Percentiles rank a stretch among this genome's conserved stretches.
Evolutionary conservation across 495 filamentous ascomycete genomes (phyloP).

Genomic region (Xylaria venustula): DNA sequence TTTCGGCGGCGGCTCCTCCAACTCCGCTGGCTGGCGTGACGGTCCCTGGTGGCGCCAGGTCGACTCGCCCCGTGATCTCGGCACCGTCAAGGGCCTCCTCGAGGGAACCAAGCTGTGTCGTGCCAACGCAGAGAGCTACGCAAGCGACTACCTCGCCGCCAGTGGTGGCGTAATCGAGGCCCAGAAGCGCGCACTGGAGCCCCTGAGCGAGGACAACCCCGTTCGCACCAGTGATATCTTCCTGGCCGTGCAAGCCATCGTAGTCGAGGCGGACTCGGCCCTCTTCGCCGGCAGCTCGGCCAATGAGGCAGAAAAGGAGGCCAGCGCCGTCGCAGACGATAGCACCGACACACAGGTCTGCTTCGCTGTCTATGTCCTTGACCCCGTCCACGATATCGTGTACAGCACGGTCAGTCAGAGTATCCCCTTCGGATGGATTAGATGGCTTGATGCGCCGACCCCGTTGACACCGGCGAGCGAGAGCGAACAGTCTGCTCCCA

Average conservation of each 20-base stretch:
- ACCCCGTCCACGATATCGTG: conserved; percentile 87
- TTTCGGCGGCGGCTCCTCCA: conserved; percentile 52
- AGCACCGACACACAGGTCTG: conserved; percentile 58
- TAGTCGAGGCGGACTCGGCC: conserved; percentile 55
- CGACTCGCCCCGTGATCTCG: conserved; percentile 69
- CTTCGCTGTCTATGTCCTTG: conserved; percentile 90
- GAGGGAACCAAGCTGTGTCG: conserved; percentile 89
- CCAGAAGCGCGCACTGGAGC: conserved; percentile 70
- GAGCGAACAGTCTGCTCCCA: conserved; percentile 33
- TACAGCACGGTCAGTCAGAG: conserved; percentile 81
- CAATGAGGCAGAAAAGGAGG: conserved; percentile 51
- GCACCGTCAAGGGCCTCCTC: conserved; percentile 72
- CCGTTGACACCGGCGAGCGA: conserved; percentile 47
- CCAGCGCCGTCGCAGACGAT: conserved; percentile 46
- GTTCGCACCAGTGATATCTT: conserved; percentile 92
- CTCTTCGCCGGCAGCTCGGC: conserved; percentile 60
- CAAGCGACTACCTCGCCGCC: conserved; percentile 74
- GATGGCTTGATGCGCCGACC: conserved; percentile 82
- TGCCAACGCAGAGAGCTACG: conserved; percentile 83
- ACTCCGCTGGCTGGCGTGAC: conserved; percentile 71
- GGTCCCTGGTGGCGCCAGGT: conserved; percentile 93
- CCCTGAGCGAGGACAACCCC: conserved; percentile 78
- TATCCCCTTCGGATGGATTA: conserved; percentile 82
- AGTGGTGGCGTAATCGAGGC: conserved; percentile 78
- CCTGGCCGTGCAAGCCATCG: conserved; percentile 85